These are phyloP conservation scores for Tylopilus cervinicoccineus DNA, from an alignment of 768 basidiomycete genomes.

Conservation along the genomic window DNA sequence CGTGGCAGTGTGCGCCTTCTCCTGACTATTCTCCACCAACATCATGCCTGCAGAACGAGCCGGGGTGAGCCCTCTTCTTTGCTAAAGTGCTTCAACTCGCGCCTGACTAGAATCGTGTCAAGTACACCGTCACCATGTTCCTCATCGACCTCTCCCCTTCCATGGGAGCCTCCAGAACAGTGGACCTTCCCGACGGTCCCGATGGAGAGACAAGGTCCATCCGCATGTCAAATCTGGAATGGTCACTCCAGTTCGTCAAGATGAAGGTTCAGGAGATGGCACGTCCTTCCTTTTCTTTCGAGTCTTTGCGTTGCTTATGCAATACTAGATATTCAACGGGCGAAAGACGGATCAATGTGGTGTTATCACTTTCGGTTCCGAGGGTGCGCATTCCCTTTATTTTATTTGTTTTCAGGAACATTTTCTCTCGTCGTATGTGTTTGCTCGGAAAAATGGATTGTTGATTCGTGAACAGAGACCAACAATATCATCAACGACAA, in stretches of 20 bases:
- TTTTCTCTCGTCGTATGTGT: not conserved
- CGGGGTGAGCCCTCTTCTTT: constrained; percentile 49
- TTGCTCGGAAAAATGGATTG: not conserved
- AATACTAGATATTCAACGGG: constrained; percentile 74
- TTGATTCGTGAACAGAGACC: constrained; percentile 43
- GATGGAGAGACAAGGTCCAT: constrained; percentile 46
- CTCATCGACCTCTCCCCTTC: constrained; percentile 84
- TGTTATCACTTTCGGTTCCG: constrained; percentile 83
- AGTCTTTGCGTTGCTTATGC: not conserved
- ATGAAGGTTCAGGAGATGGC: constrained; percentile 93
- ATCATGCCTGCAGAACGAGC: constrained; percentile 76
- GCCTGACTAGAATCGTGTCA: constrained; percentile 9
- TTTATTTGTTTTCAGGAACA: not conserved
- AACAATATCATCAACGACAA: constrained; percentile 58
- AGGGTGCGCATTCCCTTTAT: constrained; percentile 40
- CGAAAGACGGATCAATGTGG: constrained; percentile 94
- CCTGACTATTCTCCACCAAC: constrained; percentile 21
- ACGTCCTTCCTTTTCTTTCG: constrained; percentile 2
- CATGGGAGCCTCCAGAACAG: constrained; percentile 64
- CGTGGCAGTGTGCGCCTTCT: constrained; percentile 15
- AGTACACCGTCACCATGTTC: constrained; percentile 89
- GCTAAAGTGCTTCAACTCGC: no score
- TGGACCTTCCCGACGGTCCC: constrained; percentile 52
- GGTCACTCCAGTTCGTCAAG: constrained; percentile 82
- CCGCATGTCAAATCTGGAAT: constrained; percentile 75